Percentiles rank a stretch among this genome's conserved stretches.
phyloP scores from a whole-genome alignment of 768 basidiomycete species.

The Macrolepiota fuliginosa region DNA sequence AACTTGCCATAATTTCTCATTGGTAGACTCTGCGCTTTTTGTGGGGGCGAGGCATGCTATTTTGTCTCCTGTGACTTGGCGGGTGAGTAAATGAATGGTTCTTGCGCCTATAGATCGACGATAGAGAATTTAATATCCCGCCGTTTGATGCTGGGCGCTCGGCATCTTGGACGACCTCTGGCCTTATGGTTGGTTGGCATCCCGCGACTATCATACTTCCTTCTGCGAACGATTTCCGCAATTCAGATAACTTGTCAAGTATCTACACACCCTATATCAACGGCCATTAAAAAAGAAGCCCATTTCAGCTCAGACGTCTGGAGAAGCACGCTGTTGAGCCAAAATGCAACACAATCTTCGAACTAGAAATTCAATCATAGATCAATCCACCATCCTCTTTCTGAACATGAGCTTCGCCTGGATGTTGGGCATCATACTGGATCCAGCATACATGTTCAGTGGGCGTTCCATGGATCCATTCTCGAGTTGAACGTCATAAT shows the following conservation, averaged over 20 bases:
- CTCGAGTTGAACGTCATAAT: slow-evolving; percentile 33
- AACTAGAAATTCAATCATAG: neutral
- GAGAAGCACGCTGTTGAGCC: neutral
- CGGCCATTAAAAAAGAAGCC: neutral
- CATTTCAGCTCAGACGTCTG: neutral
- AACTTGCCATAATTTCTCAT: neutral
- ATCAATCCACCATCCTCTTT: slow-evolving; percentile 8
- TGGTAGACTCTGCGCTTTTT: neutral
- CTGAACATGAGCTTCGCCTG: slow-evolving; percentile 12
- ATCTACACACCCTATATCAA: neutral
- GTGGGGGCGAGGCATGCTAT: neutral
- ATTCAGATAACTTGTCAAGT: neutral
- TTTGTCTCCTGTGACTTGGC: neutral
- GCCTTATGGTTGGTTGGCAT: neutral
- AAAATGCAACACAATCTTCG: neutral
- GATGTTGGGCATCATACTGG: neutral
- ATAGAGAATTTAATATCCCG: neutral
- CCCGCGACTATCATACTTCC: neutral
- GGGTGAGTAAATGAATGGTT: neutral
- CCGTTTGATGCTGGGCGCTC: neutral
- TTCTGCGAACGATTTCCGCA: too few species aligned
- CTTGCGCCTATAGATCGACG: neutral
- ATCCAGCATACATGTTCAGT: neutral
- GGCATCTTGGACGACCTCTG: neutral
- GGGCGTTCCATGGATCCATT: slow-evolving; percentile 12